Evolutionary conservation across 1,284 basidiomycete genomes (phyloP), one percentile per base, ranked within the genome.

Genomic region (Austroboletus niveus): DNA sequence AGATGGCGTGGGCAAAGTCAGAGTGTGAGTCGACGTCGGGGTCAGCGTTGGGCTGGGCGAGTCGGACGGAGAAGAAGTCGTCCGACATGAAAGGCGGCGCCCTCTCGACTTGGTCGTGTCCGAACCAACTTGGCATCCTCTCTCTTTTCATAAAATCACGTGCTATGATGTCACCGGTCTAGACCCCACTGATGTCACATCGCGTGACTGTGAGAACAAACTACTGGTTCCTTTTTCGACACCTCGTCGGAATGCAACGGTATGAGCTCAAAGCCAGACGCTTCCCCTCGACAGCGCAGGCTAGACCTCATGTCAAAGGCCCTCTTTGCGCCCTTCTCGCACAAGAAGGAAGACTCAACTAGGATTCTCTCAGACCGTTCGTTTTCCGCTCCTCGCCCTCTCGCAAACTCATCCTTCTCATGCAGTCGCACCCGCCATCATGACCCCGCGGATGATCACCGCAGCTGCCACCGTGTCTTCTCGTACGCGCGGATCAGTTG

Each of bases 391-490:
- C 41, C 14, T 30, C 41, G 2, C 6, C 9, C 15, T 17, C 41
- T 3, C n/a, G 1, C 41, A 24, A 8, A 5, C 14, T 42, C 14
- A 29, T 10, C 12, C 14, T 35, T 5, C 10, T 8, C 12, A n/a
- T 57, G 11, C 66, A 95, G 92, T 95, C 64, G 91, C 92, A 5
- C 92, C 92, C 11, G 84, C 86, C 54, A 87, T 95, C 61, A 93
- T 95, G 92, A 92, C 92, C 5, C 89, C 91, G 22, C 78, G 83
- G 56, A 87, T 92, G 79, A 79, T 92, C 50, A 81, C 79, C 48
- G 78, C 79, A 40, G 79, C 86, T 4, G 77, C 85, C 12, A 84
- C 82, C 22, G 78, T 81, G 4, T 81, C 84, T 10, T 76, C 78
- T 27, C 72, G 78, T 49, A 70, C 79, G 27, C 77, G 77, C 51